These are phyloP conservation scores for Silene noctiflora DNA, from an alignment of 179 eudicot species.

Conservation along the genomic window DNA sequence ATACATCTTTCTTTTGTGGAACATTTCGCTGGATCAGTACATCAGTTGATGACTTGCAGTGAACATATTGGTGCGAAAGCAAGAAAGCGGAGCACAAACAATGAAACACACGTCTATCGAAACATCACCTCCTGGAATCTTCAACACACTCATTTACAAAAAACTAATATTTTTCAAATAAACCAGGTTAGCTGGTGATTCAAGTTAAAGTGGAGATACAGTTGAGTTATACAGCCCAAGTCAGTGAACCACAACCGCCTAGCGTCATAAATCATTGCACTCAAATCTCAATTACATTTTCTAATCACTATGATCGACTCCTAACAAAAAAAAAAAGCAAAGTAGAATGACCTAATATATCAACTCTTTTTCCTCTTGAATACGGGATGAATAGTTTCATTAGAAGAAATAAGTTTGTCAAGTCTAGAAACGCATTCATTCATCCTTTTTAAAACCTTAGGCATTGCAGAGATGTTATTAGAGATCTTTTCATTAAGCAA, in stretches of 20 bases:
- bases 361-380: slow-evolving; percentile 54
- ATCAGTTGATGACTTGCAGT: not conserved
- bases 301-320: slow-evolving; percentile 19
- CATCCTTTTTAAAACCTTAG: slow-evolving; percentile 54
- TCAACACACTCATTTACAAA: slow-evolving; percentile 22
- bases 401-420: slow-evolving; percentile 47
- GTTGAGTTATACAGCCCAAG: slow-evolving; percentile 25
- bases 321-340: slow-evolving; percentile 14
- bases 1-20: not conserved
- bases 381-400: slow-evolving; percentile 45
- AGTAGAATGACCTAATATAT: not conserved
- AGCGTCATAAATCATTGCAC: slow-evolving; percentile 30
- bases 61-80: slow-evolving; percentile 3
- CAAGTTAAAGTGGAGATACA: slow-evolving; percentile 30
- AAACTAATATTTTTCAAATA: slow-evolving; percentile 5
- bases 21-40: not conserved
- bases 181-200: slow-evolving; percentile 26
- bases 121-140: not conserved
- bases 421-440: slow-evolving; percentile 53
- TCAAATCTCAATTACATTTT: slow-evolving; percentile 20
- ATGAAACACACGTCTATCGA: not conserved
- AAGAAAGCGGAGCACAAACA: not conserved
- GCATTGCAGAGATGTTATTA: slow-evolving; percentile 45
- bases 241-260: slow-evolving; percentile 26
- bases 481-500: slow-evolving; percentile 66